Evolutionary conservation across 345 rosid genomes (phyloP), one percentile per base, ranked within the genome.

Genomic region (Eucalyptus urophylla): DNA sequence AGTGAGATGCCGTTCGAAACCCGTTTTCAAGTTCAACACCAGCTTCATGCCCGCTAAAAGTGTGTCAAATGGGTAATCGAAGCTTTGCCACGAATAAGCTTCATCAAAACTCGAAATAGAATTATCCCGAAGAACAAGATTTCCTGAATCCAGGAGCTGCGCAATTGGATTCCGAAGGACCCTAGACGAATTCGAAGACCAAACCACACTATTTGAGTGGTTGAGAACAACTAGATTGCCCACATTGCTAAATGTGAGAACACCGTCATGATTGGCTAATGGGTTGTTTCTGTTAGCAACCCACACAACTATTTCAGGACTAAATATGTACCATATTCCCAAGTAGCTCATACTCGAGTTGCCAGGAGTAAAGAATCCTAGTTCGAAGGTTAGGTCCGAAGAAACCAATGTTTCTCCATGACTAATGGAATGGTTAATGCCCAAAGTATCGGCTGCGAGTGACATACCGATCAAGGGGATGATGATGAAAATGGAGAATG

Each of bases 211-310:
- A 9, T 87, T 54, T 6, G 27, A 83, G 8, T 19, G 80, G 58
- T 91, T 88, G 60, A 87, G 72, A 51, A 92, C 87, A 51, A 50
- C 88, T 27, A 94, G 87, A 47, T 88, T 88, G 51, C 80, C 90
- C n/a, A 65, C 86, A 76, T 86, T 25, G 31, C 45, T 88, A 65
- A 93, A 91, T 43, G 88, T 87, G 69, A 93, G 86, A 15, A 15
- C 86, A 10, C 87, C 92, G 3, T 92, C 27, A n/a, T 72, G 50
- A 25, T 89, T 72, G 14, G 87, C 10, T 22, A 93, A 86, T 8
- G 95, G 93, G 37, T 37, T 17, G 49, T 93, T 91, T 88, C 96
- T 92, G 49, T 94, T 93, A 43, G 96, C 95, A 7, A 94, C 92
- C 94, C 96, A 93, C 19, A 91, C 94, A 21, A 91, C 88, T 1